Evolutionary conservation across 106 monocot species (phyloP), one percentile per base, ranked within the genome.

Genomic region (Acorus calamus): DNA sequence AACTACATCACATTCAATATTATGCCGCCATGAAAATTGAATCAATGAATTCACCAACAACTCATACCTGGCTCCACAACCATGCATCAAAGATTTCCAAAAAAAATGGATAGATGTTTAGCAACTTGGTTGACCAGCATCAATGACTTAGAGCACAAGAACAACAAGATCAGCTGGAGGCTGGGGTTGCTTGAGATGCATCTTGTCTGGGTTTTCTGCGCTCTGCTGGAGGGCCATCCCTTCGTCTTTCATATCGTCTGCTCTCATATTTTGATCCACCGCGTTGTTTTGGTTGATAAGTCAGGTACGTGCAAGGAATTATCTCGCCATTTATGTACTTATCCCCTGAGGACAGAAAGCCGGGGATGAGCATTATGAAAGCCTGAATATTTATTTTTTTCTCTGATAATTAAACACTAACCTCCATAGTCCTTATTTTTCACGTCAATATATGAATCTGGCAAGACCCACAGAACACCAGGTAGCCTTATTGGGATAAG

Each of bases 291-390:
- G 91, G 85, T 73, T 87, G 96, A 71, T 88, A 90, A 57, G 91
- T 88, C 61, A 80, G 91, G 59, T 90, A 91, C 8, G 69, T 91
- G 71, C 84, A 82, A 6, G 96, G 96, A 68, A 98, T 91, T 69
- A 98, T 98, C 74, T 98, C 96, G 2, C 96, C 96, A 63, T 98
- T 98, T 60, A 98, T 85, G 63, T 98, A 98, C 69, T 98, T 98
- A 69, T 98, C 96, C 64, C 96, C 96, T 93, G 59, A 71, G 53
- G 8, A 42, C 3, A 65, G 42, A 2, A 44, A 44, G 28, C 11
- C 53, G 1, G 14, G 0, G 8, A 14, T 13, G 1, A 44, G 7
- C 42, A 65, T 48, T 57, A 57, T 6, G 4, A 61, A 61, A 44
- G 46, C 8, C 42, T 41, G 61, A 44, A 8, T 7, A 61, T 7